Evolutionary conservation across 306 rosid genomes (phyloP), one percentile per base, ranked within the genome.

Genomic region (Senna tora): DNA sequence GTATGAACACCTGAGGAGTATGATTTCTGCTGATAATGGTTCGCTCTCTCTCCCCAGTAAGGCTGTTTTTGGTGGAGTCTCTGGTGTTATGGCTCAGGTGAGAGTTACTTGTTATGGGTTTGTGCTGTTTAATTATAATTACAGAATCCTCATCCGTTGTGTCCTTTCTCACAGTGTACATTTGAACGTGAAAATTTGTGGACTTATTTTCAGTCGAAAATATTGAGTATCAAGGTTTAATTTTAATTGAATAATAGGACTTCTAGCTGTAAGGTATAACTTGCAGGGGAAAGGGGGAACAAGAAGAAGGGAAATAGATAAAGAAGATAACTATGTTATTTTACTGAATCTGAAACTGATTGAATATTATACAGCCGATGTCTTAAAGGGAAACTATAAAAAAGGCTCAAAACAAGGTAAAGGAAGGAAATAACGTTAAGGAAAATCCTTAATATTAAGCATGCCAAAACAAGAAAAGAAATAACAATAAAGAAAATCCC

Each of bases 61-160:
- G 79, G 96, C 98, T 43, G 32, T 83, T 59, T 76, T 76, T 41
- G 98, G 96, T 60, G 97, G 97, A 63, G 59, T 83, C 69, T 86
- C 96, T 42, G 98, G 96, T 51, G 58, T 83, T 9, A 25, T 91
- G 64, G 96, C 96, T 71, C 98, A 91, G 97, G 97, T 88, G 80
- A 77, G 73, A 79, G 55, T 38, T 67, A 41, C 74, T 36, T 71
- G 52, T 56, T 56, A 49, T 69, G 25, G 22, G 39, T 32, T 46
- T 62, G 34, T 69, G 50, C 22, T 73, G 17, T 57, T 16, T 25
- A 25, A 25, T 25, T 54, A 20, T 62, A 39, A 49, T 50, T 59
- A 50, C 64, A 16, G 53, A 50, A 4, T 54, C 57, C 64, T 60
- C 43, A 50, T 55, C 20, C 16, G 33, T 60, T 21, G 50, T 47